Evolutionary conservation across 2,329 filamentous ascomycete species (phyloP), one percentile per base, ranked within the genome.

Genomic region (Sordariomycetes sp.): DNA sequence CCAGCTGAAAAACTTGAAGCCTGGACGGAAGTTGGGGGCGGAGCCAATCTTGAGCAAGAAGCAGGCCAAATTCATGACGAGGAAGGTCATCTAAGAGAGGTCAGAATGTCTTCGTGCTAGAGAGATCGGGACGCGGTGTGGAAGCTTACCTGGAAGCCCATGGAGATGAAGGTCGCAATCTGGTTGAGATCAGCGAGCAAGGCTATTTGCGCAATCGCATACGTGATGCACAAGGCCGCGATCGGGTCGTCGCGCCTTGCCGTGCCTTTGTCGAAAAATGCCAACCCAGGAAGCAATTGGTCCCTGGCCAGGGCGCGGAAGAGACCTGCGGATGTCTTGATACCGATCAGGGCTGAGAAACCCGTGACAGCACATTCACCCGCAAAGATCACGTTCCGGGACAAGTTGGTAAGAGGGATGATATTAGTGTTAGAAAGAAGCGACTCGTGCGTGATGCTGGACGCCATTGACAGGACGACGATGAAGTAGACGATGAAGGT

Each of bases 1-100:
- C 79, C 84, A 88, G 41, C 77, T 88, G 60, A 94, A 94, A 50
- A 88, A 90, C 50, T 86, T 82, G 56, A 94, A 94, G 0, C 82
- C 86, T 1, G 86, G 86, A 17, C 86, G 70, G 46, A 94, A 94
- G 50, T 94, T 94, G 4, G 86, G 86, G 0, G 86, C 86, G 1
- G 86, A 90, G 2, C 85, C 82, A 37, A 94, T 81, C 53, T 90
- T 90, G 36, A 94, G 68, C 2, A 93, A 63, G 47, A 94, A 93
- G 45, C 86, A 93, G 6, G 86, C 86, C 8, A 93, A 59, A 43
- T 94, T 93, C 57, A 85, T 92, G 26, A 90, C 83, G 33, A 93
- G 73, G 49, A 93, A 94, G 0, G 86, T 94, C 81, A 93, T 90
- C 68, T 75, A 19, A 14, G 11, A 30, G n/a, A n/a, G n/a, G n/a